Evolutionary conservation across 1,284 basidiomycete genomes (phyloP).

Genomic region (Grifola frondosa): DNA sequence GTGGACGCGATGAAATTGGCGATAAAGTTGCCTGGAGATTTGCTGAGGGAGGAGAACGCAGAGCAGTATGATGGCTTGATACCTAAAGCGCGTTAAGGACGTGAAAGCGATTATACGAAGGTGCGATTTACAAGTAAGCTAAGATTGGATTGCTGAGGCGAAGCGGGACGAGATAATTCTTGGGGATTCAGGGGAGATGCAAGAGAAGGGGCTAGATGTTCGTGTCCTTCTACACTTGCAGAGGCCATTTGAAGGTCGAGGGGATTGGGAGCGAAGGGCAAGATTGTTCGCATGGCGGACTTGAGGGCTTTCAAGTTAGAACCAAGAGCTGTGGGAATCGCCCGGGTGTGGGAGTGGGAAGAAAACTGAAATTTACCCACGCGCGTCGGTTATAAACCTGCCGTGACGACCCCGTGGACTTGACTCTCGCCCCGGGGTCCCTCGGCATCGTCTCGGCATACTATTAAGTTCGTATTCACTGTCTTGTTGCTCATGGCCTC

Average conservation of each 20-base stretch:
- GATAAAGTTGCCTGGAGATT: no score
- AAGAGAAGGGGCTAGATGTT: slow-evolving; percentile 29
- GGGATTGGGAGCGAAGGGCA: slow-evolving; percentile 33
- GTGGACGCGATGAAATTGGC: slow-evolving; percentile 9
- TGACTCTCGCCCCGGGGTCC: slow-evolving; percentile 23
- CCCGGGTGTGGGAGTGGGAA: slow-evolving; percentile 36
- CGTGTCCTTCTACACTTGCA: slow-evolving; percentile 35
- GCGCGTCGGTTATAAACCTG: slow-evolving; percentile 36
- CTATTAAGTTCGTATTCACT: no score
- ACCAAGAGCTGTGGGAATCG: slow-evolving; percentile 30
- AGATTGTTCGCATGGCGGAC: slow-evolving; percentile 36
- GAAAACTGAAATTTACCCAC: slow-evolving; percentile 36
- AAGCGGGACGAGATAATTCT: slow-evolving; percentile 36
- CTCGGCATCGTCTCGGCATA: slow-evolving; percentile 24
- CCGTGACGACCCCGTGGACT: slow-evolving; percentile 30
- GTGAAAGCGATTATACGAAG: slow-evolving; percentile 30
- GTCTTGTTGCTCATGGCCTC: no score
- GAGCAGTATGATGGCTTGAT: slow-evolving; percentile 23
- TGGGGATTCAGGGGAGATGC: slow-evolving; percentile 32
- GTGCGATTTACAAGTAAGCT: slow-evolving; percentile 41
- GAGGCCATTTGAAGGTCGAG: slow-evolving; percentile 46
- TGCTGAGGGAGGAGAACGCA: slow-evolving; percentile 24
- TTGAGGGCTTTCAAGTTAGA: slow-evolving; percentile 22
- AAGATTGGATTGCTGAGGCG: slow-evolving; percentile 39
- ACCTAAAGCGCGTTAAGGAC: slow-evolving; percentile 30